These are phyloP conservation scores for Paraglomus occultum DNA, from an alignment of 192 early-diverging fungal species.

Conservation along the genomic window DNA sequence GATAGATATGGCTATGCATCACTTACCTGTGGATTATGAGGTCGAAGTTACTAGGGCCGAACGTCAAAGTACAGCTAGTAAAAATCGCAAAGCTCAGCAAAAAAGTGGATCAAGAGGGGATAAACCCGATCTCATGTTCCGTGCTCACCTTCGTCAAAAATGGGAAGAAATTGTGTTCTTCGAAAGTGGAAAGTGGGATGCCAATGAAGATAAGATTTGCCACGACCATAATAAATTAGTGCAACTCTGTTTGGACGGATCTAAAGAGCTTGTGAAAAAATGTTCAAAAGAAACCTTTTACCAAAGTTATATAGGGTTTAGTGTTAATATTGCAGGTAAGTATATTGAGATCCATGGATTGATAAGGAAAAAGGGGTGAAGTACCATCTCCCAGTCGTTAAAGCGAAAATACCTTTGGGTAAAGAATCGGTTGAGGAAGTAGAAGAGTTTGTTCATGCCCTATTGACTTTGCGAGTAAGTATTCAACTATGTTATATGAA, in stretches of 20 bases:
- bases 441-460: conserved; percentile 23
- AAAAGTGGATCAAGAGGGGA: conserved; percentile 14
- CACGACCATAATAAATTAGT: conserved; percentile 8
- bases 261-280: background rate
- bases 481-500: too few relatives aligned
- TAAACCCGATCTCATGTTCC: conserved; percentile 16
- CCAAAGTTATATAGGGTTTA: conserved; percentile 18
- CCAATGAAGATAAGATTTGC: background rate
- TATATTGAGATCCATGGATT: conserved; percentile 10
- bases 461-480: conserved; percentile 6
- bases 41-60: conserved; percentile 17
- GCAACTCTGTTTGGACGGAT: background rate
- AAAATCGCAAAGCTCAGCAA: background rate
- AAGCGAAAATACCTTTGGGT: conserved; percentile 6
- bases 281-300: background rate
- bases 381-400: conserved; percentile 1
- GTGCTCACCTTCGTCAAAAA: conserved; percentile 6
- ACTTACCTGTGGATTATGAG: conserved; percentile 10
- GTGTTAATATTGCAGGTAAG: conserved; percentile 20
- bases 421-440: background rate
- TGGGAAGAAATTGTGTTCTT: conserved; percentile 23
- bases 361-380: conserved; percentile 1
- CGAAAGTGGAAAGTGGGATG: conserved; percentile 10
- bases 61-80: too few relatives aligned
- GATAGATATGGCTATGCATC: too few relatives aligned